Conservation (phyloP, 2,329 filamentous ascomycete genomes). For the Aspergillus chevalieri region DNA sequence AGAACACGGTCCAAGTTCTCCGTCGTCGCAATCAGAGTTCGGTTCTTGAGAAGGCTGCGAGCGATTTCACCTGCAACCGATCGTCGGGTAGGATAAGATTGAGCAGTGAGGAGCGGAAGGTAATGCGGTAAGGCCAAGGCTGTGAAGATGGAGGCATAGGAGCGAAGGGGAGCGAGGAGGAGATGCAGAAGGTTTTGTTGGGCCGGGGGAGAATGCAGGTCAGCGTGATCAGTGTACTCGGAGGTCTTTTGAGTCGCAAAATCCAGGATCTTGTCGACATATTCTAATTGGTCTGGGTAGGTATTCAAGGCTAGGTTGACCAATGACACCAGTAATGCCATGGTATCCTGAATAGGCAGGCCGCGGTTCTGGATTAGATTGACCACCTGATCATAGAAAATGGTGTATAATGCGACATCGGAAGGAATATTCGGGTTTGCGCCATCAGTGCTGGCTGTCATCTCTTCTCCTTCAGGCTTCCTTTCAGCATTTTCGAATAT, state of each 20-base stretch:
- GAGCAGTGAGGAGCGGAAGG: constrained; percentile 79
- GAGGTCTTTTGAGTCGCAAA: constrained; percentile 82
- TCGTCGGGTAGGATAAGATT: constrained; percentile 86
- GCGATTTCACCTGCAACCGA: constrained; percentile 87
- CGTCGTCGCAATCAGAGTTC: constrained; percentile 69
- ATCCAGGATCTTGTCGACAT: constrained; percentile 86
- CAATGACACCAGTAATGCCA: constrained; percentile 87
- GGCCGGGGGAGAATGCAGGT: constrained; percentile 78
- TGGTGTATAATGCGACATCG: constrained; percentile 86
- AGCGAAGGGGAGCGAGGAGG: constrained; percentile 81
- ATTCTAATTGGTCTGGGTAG: constrained; percentile 86
- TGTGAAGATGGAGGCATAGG: constrained; percentile 93
- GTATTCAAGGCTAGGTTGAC: constrained; percentile 92
- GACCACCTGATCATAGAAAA: constrained; percentile 94
- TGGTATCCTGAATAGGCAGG: constrained; percentile 88
- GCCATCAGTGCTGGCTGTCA: constrained; percentile 27
- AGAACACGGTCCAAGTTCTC: constrained; percentile 83
- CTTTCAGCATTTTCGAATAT: constrained; percentile 18
- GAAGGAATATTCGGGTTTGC: constrained; percentile 41
- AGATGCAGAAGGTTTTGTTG: constrained; percentile 86
- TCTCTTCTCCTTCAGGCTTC: constrained; percentile 22
- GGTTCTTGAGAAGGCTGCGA: constrained; percentile 72
- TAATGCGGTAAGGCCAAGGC: constrained; percentile 88
- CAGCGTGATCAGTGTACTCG: constrained; percentile 89
- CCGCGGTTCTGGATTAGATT: constrained; percentile 87